These are phyloP conservation scores for Sistotremastrum niveocremeum DNA, from an alignment of 768 basidiomycete species.

Conservation along the genomic window DNA sequence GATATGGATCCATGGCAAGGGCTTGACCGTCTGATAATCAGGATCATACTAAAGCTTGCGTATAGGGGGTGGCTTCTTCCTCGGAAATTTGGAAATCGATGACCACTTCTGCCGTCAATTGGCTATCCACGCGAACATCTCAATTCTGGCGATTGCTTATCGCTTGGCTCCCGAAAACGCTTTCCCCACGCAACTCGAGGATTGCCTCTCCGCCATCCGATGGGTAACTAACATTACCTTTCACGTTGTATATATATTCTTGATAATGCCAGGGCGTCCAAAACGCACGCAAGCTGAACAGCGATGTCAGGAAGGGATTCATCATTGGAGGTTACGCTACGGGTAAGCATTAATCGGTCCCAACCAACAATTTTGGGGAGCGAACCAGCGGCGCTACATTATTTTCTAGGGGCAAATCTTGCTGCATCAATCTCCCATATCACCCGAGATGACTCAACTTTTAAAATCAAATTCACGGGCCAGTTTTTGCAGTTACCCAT, in stretches of 20 bases:
- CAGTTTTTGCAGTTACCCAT: conserved; percentile 12
- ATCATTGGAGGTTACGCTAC: conserved; percentile 14
- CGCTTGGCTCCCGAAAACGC: conserved; percentile 15
- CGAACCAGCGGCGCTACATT: too few species aligned
- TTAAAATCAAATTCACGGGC: conserved; percentile 13
- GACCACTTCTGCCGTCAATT: too few species aligned
- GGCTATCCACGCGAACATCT: conserved; percentile 1
- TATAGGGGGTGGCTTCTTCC: too few species aligned
- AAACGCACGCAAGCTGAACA: conserved; percentile 5
- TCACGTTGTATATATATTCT: too few species aligned
- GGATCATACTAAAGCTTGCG: too few species aligned
- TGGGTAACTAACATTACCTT: conserved; percentile 9
- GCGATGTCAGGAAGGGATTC: conserved; percentile 11
- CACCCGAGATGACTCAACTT: conserved; percentile 12
- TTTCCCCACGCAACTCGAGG: conserved; percentile 11
- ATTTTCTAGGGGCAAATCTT: conserved; percentile 4
- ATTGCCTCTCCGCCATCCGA: conserved; percentile 13
- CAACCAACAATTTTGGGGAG: too few species aligned
- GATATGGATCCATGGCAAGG: too few species aligned
- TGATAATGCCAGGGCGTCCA: conserved; percentile 1
- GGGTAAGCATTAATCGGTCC: conserved; percentile 1
- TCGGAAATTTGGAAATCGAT: too few species aligned
- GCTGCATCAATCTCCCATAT: conserved; percentile 11
- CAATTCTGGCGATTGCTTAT: conserved; percentile 6
- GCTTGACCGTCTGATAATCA: too few species aligned